Conservation (phyloP, 495 filamentous ascomycete species). For the Saxophila tyrrhenica region DNA sequence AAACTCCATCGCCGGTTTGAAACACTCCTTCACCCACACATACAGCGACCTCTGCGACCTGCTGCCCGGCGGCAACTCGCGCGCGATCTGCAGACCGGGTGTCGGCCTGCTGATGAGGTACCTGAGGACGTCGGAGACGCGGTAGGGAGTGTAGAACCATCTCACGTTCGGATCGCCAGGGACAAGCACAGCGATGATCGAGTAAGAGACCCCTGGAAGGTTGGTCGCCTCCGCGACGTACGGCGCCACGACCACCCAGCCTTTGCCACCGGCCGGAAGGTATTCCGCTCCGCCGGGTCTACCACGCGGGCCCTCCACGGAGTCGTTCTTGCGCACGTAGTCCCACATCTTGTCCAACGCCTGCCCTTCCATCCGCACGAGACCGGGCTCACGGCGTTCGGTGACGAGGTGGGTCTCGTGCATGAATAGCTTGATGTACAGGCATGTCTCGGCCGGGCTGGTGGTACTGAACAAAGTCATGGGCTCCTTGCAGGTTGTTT, state of each 20-base stretch:
- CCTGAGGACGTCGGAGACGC: not conserved
- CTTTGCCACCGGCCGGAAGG: not conserved
- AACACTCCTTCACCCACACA: not conserved
- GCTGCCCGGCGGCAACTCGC: not conserved
- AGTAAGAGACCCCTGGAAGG: not conserved
- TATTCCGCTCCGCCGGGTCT: not conserved
- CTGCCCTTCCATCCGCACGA: conserved; percentile 1
- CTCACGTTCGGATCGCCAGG: not conserved
- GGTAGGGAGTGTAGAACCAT: conserved; percentile 8
- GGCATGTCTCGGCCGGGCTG: not conserved
- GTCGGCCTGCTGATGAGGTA: not conserved
- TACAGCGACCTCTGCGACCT: not conserved
- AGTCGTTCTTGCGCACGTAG: not conserved
- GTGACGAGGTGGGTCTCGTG: not conserved
- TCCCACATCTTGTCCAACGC: not conserved
- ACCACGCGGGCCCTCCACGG: too few species aligned
- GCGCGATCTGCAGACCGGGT: not conserved
- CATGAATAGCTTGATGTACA: not conserved
- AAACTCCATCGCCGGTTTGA: not conserved
- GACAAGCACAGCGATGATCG: conserved; percentile 2
- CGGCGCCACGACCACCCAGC: not conserved
- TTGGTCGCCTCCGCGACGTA: not conserved
- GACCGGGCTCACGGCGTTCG: not conserved
- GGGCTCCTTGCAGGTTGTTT: not conserved
- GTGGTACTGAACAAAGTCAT: not conserved